Percentiles rank a stretch among this genome's conserved stretches.
phyloP scores from a whole-genome alignment of 169 alveolate genomes.

The Plasmodium adleri region DNA sequence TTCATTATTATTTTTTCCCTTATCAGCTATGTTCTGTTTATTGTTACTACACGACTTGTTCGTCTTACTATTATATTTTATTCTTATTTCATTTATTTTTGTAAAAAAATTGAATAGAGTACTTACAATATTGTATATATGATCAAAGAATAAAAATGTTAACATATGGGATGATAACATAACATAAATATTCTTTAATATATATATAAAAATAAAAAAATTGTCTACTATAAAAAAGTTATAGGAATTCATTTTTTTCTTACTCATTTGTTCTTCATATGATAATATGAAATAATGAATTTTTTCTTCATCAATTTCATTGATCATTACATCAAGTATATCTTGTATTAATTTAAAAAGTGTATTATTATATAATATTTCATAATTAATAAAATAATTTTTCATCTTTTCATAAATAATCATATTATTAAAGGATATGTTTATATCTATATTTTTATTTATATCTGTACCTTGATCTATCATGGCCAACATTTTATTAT shows the following conservation, averaged over 20 bases:
- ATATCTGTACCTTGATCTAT: not conserved
- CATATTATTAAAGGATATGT: not conserved
- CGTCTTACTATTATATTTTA: slow-evolving; percentile 4
- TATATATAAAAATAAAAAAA: slow-evolving; percentile 59
- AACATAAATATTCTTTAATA: slow-evolving; percentile 31
- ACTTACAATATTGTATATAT: slow-evolving; percentile 45
- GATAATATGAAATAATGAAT: slow-evolving; percentile 39
- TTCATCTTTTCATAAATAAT: not conserved
- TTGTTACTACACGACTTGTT: not conserved
- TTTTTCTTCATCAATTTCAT: slow-evolving; percentile 44
- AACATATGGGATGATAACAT: slow-evolving; percentile 50
- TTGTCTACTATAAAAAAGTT: slow-evolving; percentile 71
- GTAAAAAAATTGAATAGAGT: slow-evolving; percentile 33
- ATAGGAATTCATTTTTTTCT: slow-evolving; percentile 56
- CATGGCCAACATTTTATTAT: not conserved
- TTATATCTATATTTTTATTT: not conserved
- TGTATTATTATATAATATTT: slow-evolving; percentile 27
- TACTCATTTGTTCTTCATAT: slow-evolving; percentile 72
- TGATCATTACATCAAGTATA: slow-evolving; percentile 48
- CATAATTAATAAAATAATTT: slow-evolving; percentile 7
- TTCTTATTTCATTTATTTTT: slow-evolving; percentile 17
- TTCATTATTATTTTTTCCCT: not conserved
- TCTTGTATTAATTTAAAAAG: slow-evolving; percentile 41
- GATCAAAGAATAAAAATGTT: slow-evolving; percentile 62
- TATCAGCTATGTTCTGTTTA: not conserved